Base-by-base conservation (phyloP, 2,329 filamentous ascomycete species). In the Ophiostoma piceae region DNA sequence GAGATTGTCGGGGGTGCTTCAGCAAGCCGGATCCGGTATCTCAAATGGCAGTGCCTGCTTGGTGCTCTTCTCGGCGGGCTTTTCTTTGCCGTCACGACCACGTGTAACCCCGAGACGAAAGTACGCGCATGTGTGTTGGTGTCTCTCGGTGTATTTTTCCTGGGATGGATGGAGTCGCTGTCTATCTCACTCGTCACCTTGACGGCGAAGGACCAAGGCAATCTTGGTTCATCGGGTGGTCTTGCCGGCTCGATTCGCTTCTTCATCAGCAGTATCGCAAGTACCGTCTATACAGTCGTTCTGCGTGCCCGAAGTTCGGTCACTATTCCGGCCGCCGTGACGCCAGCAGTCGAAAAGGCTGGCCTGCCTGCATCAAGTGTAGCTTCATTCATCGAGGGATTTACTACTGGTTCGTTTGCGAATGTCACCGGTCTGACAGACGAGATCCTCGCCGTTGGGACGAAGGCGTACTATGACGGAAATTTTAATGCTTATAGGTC, bases 221-320 rank as follows among this genome's bases (percentile, higher is more conserved):
- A 78, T 66, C 74, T 80, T n/a, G 78, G 78, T 9, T 77, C 75
- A 22, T 77, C 77, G 1, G 74, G 75, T 29, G 79, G 78, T 22
- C 71, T 79, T n/a, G 77, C 77, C 2, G 78, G 78, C 7, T 78
- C 76, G 22, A 78, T 80, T 68, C 76, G 78, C 11, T 78, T 78
- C 71, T 75, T 77, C 65, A 77, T 79, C 68, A 76, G 74, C 47
- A 75, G 73, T 67, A 76, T 80, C 43, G 76, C 77, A 4, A 72
- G 76, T 19, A 78, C 78, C 1, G 73, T 80, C 22, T 80, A 79
- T 73, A 75, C 73, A 11, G 76, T 76, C 16, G 76, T 78, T 12
- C 74, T 80, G 26, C 76, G 71, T 51, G 79, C 78, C 69, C 76
- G 78, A 29, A 74, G 79, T 32, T 70, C 73, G 0, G 54, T 74